Evolutionary conservation across 352 stramenopile species (phyloP), one percentile per base, ranked within the genome.

Genomic region (Phytophthora sojae): DNA sequence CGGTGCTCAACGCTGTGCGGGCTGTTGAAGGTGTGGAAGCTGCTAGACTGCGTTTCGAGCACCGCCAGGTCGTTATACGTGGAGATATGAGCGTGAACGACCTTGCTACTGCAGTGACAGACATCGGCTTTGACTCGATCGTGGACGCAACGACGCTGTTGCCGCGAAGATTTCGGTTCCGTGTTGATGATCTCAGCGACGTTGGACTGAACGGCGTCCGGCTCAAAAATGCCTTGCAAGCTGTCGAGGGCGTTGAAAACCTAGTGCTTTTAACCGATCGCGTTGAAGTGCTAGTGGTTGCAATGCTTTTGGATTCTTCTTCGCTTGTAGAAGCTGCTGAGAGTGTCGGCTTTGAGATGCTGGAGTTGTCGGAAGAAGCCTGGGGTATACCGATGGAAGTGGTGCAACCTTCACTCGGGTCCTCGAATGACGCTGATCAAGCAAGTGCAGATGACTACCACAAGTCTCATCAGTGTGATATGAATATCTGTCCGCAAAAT

Each of bases 161-260:
- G 14, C 72, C 86, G n/a, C 80, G 74, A 30, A 75, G 78, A 55
- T 92, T 89, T 55, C 73, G 75, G 6, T 86, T 92, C 37, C 80
- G 85, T 25, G 81, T 91, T 14, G 65, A 81, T 54, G 75, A 83
- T 45, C 35, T 83, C 9, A 65, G 67, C 59, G 76, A 83, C 21
- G 51, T 75, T 8, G 67, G 67, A n/a, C 59, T 79, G 4, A 77
- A 50, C 17, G 77, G 64, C 2, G 32, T 53, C 6, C 64, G 64
- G 19, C 61, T 84, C 3, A 68, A 82, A 69, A 56, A 61, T n/a
- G 61, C 64, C 4, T 64, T 84, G 47, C 57, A 30, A 8, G 61
- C 39, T 49, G 79, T 94, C 2, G 88, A 92, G 57, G 88, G 86
- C 21, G 88, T 95, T 0, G 88, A 95, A 52, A 81, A 77, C 4